Conservation (phyloP, 2,329 filamentous ascomycete species). For the Apiospora aurea region DNA sequence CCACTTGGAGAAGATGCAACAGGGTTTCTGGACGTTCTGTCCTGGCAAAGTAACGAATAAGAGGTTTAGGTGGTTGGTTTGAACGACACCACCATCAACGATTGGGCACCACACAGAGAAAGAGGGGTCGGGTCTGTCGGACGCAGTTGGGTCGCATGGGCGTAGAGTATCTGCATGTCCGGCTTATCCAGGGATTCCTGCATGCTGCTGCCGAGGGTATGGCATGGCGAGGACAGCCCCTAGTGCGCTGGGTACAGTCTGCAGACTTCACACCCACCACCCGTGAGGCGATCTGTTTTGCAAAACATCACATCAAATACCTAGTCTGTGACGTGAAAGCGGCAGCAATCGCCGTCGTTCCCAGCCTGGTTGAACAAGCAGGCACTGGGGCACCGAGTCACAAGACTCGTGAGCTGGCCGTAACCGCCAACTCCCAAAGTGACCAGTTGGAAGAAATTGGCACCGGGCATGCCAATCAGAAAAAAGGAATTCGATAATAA, state of each 20-base stretch:
- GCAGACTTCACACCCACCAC: not conserved
- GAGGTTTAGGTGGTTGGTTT: constrained; percentile 15
- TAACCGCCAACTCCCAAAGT: not conserved
- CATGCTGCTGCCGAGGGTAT: not conserved
- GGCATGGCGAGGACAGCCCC: not conserved
- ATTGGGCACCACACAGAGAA: constrained; percentile 15
- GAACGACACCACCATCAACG: constrained; percentile 14
- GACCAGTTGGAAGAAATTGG: not conserved
- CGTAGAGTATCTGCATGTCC: constrained; percentile 13
- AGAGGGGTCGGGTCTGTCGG: constrained; percentile 19
- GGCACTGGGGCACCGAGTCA: not conserved
- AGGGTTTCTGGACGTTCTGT: not conserved
- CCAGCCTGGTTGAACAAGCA: too few species aligned
- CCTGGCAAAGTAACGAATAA: constrained; percentile 12
- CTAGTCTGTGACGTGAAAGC: not conserved
- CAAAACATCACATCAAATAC: not conserved
- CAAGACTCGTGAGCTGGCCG: not conserved
- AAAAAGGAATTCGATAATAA: not conserved
- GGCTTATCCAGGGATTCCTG: constrained; percentile 8
- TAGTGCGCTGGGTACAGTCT: not conserved
- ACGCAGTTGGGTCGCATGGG: constrained; percentile 15
- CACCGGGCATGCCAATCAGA: not conserved
- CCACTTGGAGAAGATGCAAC: constrained; percentile 6
- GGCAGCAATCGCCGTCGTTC: not conserved
- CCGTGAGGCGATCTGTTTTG: not conserved